Evolutionary conservation across 805 yeast genomes (phyloP).

Genomic region (Tetrapisispora nanseiensis): DNA sequence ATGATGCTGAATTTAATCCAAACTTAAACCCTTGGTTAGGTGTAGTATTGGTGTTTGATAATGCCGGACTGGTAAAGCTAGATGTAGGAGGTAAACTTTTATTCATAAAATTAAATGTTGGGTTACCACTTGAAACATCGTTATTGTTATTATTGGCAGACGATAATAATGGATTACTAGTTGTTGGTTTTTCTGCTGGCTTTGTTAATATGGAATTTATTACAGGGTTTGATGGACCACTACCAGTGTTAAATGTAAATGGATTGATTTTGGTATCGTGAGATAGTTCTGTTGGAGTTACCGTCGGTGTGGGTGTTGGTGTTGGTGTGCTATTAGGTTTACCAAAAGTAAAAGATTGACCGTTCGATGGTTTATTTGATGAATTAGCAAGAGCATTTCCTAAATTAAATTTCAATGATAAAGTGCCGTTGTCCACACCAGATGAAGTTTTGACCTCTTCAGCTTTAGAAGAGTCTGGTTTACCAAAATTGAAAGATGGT

Average conservation of each 20-base stretch:
- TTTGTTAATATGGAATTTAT: not conserved
- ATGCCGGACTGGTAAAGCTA: slow-evolving; percentile 5
- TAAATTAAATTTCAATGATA: slow-evolving; percentile 5
- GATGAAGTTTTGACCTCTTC: not conserved
- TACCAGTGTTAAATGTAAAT: not conserved
- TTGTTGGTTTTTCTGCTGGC: not conserved
- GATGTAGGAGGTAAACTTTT: not conserved
- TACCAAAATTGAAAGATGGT: slow-evolving; percentile 15
- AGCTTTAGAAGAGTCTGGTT: slow-evolving; percentile 10
- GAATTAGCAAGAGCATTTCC: slow-evolving; percentile 2
- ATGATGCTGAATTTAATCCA: not conserved
- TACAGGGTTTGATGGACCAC: not conserved
- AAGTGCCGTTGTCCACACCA: not conserved
- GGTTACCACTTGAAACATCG: not conserved
- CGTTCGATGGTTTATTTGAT: not conserved
- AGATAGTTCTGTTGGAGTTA: slow-evolving; percentile 1
- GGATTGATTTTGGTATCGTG: not conserved
- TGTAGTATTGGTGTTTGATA: not conserved
- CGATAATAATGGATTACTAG: not conserved
- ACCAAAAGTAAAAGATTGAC: slow-evolving; percentile 6
- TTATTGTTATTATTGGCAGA: not conserved
- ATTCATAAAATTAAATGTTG: not conserved
- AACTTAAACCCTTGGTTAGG: not conserved
- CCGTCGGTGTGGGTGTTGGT: slow-evolving; percentile 1
- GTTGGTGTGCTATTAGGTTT: slow-evolving; percentile 3